phyloP scores from a whole-genome alignment of 257 asterid genomes.

The Capsicum pubescens region DNA sequence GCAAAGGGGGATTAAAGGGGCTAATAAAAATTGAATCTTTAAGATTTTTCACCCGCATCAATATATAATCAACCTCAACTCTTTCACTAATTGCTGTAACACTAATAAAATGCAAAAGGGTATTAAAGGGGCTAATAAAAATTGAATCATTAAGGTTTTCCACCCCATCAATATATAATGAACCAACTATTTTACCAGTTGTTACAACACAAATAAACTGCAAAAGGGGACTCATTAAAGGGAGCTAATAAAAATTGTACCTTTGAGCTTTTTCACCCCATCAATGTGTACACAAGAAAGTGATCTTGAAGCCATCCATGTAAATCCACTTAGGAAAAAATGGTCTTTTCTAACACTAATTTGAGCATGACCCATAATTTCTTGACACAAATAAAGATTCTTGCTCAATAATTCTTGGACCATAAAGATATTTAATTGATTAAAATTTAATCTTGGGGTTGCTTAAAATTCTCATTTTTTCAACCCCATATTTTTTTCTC shows the following conservation, averaged over 20 bases:
- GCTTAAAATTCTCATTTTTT: background rate
- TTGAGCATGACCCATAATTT: constrained; percentile 14
- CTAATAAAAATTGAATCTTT: background rate
- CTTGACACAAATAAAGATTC: constrained; percentile 25
- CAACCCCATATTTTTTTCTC: background rate
- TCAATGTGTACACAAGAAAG: background rate
- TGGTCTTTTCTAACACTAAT: constrained; percentile 2
- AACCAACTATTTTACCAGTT: too few species aligned
- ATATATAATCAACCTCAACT: background rate
- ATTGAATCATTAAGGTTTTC: background rate
- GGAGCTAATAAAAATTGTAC: background rate
- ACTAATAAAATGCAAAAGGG: background rate
- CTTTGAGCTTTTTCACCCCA: constrained; percentile 19
- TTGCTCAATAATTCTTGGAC: background rate
- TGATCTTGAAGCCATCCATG: background rate
- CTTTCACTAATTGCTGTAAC: background rate
- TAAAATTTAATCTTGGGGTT: background rate
- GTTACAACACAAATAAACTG: too few species aligned
- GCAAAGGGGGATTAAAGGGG: background rate
- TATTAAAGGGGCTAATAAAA: background rate
- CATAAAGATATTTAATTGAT: background rate
- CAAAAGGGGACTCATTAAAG: background rate
- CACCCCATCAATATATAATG: background rate
- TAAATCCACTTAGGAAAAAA: constrained; percentile 17
- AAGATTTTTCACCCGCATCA: constrained; percentile 8